Evolutionary conservation across 257 asterid genomes (phyloP).

Genomic region (Sherardia arvensis): DNA sequence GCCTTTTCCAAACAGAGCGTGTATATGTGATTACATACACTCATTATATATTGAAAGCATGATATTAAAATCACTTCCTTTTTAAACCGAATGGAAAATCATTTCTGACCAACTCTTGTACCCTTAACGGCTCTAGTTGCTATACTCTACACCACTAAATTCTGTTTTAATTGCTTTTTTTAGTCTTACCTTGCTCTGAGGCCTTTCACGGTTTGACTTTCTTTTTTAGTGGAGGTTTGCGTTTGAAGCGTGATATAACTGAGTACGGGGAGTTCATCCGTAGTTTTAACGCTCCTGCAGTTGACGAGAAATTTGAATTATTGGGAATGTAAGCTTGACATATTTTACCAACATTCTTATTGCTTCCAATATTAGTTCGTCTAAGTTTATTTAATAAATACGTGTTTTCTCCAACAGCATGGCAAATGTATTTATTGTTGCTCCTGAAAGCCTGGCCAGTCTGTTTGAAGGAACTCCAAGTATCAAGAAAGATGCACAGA

Average conservation of each 20-base stretch:
- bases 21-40: too few species aligned
- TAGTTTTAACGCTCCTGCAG: constrained; percentile 91
- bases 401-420: constrained; percentile 36
- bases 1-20: too few species aligned
- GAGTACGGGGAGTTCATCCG: constrained; percentile 98
- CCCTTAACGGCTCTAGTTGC: too few species aligned
- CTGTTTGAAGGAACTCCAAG: constrained; percentile 97
- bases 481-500: constrained; percentile 93
- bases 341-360: constrained; percentile 3
- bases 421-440: constrained; percentile 56
- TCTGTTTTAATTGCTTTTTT: too few species aligned
- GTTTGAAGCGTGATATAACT: constrained; percentile 97
- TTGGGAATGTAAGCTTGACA: constrained; percentile 77
- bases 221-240: constrained; percentile 78
- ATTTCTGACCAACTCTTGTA: too few species aligned
- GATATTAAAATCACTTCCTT: too few species aligned
- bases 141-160: too few species aligned
- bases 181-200: too few species aligned
- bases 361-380: constrained; percentile 3
- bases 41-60: too few species aligned
- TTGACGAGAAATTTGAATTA: constrained; percentile 92
- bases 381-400: constrained; percentile 14
- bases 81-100: too few species aligned
- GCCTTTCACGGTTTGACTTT: constrained; percentile 2
- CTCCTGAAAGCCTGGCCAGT: constrained; percentile 89